Conservation (phyloP, 2,329 filamentous ascomycete genomes). For the Albifimbria verrucaria region DNA sequence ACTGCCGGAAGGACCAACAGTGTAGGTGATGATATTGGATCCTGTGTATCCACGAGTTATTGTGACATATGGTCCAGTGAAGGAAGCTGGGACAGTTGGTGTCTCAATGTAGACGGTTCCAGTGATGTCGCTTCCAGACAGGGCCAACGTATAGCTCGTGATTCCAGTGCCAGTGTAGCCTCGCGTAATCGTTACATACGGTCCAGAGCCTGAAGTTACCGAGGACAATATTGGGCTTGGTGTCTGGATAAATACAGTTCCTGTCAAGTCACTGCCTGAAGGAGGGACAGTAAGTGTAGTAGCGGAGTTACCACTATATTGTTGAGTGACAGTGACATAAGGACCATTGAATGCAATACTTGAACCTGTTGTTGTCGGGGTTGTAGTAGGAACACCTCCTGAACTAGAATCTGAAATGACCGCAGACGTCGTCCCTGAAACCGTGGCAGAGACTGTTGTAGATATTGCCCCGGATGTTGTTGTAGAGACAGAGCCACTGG, state of each 20-base stretch:
- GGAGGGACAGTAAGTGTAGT: not conserved
- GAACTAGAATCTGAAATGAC: no score
- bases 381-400: no score
- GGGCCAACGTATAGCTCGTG: not conserved
- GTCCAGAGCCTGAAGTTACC: no score
- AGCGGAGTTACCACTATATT: not conserved
- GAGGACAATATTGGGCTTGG: no score
- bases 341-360: constrained; percentile 2
- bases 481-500: no score
- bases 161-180: not conserved
- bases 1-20: not conserved
- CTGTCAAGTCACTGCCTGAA: not conserved
- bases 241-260: not conserved
- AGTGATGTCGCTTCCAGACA: not conserved
- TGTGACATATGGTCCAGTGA: not conserved
- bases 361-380: no score
- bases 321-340: not conserved
- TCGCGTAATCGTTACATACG: no score
- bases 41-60: not conserved
- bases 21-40: not conserved
- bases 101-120: not conserved
- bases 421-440: no score
- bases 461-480: no score
- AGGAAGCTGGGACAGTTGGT: not conserved
- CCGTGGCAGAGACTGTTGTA: no score